These are phyloP conservation scores for Puccinia triticina DNA, from an alignment of 1,284 basidiomycete genomes.

Conservation along the genomic window DNA sequence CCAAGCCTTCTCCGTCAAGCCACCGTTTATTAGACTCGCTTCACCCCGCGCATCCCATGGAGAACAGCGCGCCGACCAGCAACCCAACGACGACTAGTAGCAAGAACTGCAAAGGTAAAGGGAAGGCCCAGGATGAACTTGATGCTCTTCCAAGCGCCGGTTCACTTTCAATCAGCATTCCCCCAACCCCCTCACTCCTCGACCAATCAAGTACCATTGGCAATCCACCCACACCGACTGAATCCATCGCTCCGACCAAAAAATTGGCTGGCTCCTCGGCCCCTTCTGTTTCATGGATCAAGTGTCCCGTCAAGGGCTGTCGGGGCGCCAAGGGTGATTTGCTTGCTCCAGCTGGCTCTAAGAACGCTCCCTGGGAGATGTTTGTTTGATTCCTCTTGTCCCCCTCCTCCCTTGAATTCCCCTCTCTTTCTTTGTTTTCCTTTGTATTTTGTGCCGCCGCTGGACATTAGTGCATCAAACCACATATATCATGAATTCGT, in stretches of 20 bases:
- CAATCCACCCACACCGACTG: background rate
- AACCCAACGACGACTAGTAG: background rate
- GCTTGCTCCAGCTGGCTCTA: constrained; percentile 21
- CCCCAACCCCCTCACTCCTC: background rate
- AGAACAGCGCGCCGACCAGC: background rate
- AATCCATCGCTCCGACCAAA: background rate
- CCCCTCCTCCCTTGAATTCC: background rate
- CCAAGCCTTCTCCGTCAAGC: background rate
- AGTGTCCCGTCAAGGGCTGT: constrained; percentile 47
- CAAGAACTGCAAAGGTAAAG: constrained; percentile 24
- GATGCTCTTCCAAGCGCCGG: background rate
- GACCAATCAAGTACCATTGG: background rate
- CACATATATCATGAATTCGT: background rate
- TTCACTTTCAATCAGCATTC: constrained; percentile 16
- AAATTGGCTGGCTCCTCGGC: background rate
- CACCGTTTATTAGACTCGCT: constrained; percentile 6
- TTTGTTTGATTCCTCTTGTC: constrained; percentile 7
- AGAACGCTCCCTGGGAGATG: constrained; percentile 48
- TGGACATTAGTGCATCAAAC: background rate
- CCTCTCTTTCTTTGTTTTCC: background rate
- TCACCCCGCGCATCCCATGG: background rate
- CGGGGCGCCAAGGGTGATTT: constrained; percentile 35
- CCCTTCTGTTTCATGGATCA: constrained; percentile 7
- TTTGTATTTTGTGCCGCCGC: background rate
- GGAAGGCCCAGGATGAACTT: constrained; percentile 17